Conservation (phyloP, 768 basidiomycete genomes). For the Trametes cingulata region DNA sequence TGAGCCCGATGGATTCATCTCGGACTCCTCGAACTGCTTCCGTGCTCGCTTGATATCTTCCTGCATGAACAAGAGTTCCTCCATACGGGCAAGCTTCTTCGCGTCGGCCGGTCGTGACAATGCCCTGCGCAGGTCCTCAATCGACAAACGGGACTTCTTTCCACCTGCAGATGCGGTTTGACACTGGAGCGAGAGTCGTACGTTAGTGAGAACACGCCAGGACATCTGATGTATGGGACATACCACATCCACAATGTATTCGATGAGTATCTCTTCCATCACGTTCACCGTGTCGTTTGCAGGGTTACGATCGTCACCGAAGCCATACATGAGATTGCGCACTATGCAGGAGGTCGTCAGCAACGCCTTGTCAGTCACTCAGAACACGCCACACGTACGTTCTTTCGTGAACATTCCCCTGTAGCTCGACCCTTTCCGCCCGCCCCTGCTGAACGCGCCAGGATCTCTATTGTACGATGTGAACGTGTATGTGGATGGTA, state of each 20-base stretch:
- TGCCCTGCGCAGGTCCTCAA: conserved; percentile 82
- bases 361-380: background rate
- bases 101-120: conserved; percentile 85
- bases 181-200: conserved; percentile 47
- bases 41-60: conserved; percentile 90
- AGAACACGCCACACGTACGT: conserved; percentile 46
- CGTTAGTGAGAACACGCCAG: background rate
- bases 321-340: conserved; percentile 87
- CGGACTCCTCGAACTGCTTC: conserved; percentile 68
- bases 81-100: conserved; percentile 90
- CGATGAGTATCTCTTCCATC: conserved; percentile 91
- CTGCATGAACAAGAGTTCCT: conserved; percentile 91
- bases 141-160: conserved; percentile 72
- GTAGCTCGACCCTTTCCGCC: conserved; percentile 65
- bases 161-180: conserved; percentile 70
- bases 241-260: conserved; percentile 89
- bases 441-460: conserved; percentile 44
- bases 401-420: conserved; percentile 83
- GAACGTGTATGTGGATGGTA: conserved; percentile 51
- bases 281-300: conserved; percentile 86
- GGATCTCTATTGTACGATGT: conserved; percentile 53
- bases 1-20: conserved; percentile 47
- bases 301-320: conserved; percentile 89
- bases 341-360: conserved; percentile 44
- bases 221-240: conserved; percentile 36